Conservation (phyloP, 805 yeast genomes). For the Pichia sporocuriosa region DNA sequence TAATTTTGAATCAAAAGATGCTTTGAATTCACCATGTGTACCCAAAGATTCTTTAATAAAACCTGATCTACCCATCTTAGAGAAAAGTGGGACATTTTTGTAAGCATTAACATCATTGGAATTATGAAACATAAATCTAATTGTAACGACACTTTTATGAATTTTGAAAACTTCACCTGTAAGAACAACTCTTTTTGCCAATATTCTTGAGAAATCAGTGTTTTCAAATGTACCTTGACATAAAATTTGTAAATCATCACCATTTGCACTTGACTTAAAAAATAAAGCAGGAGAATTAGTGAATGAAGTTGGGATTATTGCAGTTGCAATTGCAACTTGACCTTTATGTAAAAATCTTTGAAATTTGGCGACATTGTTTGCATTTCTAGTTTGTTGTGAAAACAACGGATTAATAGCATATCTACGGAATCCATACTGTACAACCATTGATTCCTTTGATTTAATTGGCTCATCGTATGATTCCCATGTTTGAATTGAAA, state of each 20-base stretch:
- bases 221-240: constrained; percentile 90
- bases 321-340: constrained; percentile 67
- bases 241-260: constrained; percentile 43
- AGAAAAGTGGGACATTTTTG: constrained; percentile 86
- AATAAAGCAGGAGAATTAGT: constrained; percentile 80
- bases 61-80: constrained; percentile 90
- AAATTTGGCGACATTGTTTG: constrained; percentile 82
- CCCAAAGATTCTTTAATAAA: constrained; percentile 93
- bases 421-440: constrained; percentile 92
- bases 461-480: constrained; percentile 81
- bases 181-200: constrained; percentile 81
- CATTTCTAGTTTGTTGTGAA: constrained; percentile 67
- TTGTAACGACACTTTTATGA: constrained; percentile 84
- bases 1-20: constrained; percentile 85
- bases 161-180: constrained; percentile 96
- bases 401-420: constrained; percentile 75
- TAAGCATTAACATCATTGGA: constrained; percentile 82
- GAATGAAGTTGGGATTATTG: constrained; percentile 81
- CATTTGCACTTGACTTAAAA: constrained; percentile 51
- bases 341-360: constrained; percentile 82
- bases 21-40: constrained; percentile 97
- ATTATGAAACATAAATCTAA: constrained; percentile 96
- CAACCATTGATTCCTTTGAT: constrained; percentile 71
- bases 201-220: constrained; percentile 74
- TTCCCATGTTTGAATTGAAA: constrained; percentile 82